These are phyloP conservation scores for Hymenoscyphus repandus DNA, from an alignment of 2,329 filamentous ascomycete species.

Conservation along the genomic window DNA sequence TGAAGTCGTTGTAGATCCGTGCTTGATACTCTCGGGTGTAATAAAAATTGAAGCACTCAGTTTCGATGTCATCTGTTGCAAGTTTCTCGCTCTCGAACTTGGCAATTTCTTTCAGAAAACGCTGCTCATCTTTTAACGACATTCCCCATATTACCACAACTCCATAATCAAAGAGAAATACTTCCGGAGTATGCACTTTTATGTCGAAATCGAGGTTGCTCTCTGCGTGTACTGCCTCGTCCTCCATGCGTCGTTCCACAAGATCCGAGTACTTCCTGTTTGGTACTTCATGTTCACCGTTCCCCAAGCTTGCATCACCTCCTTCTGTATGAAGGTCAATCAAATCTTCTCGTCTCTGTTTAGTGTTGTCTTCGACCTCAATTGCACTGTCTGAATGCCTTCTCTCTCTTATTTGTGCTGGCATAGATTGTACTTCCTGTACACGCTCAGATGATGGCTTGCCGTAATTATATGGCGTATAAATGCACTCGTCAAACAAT, in stretches of 20 bases:
- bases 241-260: slow-evolving; percentile 30
- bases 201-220: slow-evolving; percentile 72
- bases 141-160: slow-evolving; percentile 99
- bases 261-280: slow-evolving; percentile 19
- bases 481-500: slow-evolving; percentile 95
- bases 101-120: slow-evolving; percentile 87
- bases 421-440: slow-evolving; percentile 25
- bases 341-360: slow-evolving; percentile 53
- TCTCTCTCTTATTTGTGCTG: slow-evolving; percentile 50
- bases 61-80: slow-evolving; percentile 81
- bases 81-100: slow-evolving; percentile 94
- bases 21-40: slow-evolving; percentile 97
- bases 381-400: slow-evolving; percentile 73
- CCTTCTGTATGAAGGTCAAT: slow-evolving; percentile 50
- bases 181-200: slow-evolving; percentile 83
- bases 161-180: slow-evolving; percentile 96
- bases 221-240: slow-evolving; percentile 33
- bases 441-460: slow-evolving; percentile 36
- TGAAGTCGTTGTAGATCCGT: slow-evolving; percentile 99
- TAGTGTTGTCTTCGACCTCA: slow-evolving; percentile 56
- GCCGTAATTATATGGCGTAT: slow-evolving; percentile 84
- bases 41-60: slow-evolving; percentile 99
- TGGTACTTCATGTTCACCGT: slow-evolving; percentile 27
- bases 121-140: slow-evolving; percentile 81
- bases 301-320: slow-evolving; percentile 30